Evolutionary conservation across 2,329 filamentous ascomycete genomes (phyloP).

Genomic region (Hortaea werneckii): DNA sequence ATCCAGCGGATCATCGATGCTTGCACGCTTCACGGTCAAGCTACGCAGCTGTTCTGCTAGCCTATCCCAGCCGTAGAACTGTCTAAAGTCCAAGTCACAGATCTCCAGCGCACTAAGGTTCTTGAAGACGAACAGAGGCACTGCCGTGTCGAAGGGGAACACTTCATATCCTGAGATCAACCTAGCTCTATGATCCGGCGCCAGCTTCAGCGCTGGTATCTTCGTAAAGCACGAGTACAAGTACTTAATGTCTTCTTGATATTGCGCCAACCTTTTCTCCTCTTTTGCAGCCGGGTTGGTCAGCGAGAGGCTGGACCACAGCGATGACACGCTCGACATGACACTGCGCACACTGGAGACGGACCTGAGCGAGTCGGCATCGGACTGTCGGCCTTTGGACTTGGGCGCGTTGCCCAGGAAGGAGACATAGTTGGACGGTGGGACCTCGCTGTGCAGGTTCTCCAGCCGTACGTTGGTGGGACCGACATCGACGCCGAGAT

Average conservation of each 20-base stretch:
- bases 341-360: constrained; percentile 95
- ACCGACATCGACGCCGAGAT: constrained; percentile 78
- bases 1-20: constrained; percentile 81
- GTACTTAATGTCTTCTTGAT: constrained; percentile 85
- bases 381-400: constrained; percentile 66
- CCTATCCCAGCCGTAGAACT: constrained; percentile 95
- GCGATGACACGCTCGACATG: constrained; percentile 89
- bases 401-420: constrained; percentile 79
- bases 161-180: constrained; percentile 91
- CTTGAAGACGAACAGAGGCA: constrained; percentile 94
- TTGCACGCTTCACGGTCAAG: constrained; percentile 76
- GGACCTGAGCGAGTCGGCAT: constrained; percentile 85
- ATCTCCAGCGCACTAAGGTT: constrained; percentile 91
- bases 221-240: constrained; percentile 98
- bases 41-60: constrained; percentile 85
- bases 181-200: constrained; percentile 85
- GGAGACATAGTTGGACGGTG: constrained; percentile 87
- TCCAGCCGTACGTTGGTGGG: constrained; percentile 94
- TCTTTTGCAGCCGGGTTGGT: constrained; percentile 71
- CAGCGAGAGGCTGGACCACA: constrained; percentile 84
- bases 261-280: constrained; percentile 78
- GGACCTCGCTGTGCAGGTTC: constrained; percentile 80
- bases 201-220: constrained; percentile 80
- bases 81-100: constrained; percentile 88
- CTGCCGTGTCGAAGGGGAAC: constrained; percentile 90